Base-by-base conservation (phyloP, 2,329 filamentous ascomycete species). In the Botrytis medusae region DNA sequence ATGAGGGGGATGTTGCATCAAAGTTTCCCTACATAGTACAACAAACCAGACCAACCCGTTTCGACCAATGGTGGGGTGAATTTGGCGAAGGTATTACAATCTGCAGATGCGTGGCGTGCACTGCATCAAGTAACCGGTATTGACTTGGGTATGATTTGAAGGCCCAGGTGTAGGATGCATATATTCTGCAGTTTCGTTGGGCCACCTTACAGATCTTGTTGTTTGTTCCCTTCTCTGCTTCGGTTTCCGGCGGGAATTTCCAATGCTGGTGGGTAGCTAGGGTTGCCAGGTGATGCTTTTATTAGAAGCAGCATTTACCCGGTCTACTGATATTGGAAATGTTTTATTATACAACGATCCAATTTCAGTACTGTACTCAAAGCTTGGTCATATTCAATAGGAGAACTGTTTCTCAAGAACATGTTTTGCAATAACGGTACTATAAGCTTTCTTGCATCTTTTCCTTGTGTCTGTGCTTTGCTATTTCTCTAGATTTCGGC, bases 281-380 rank as follows among this genome's bases (percentile, higher is more conserved):
- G 63, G 51, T 37, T 51, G 44, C 44, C 63, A 67, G 63, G 44
- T 67, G 63, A 67, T 51, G 44, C 44, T 48, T 51, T 67, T 65
- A 5, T 48, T 48, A 29, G 62, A 16, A 48, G 29, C 20, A 65
- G 46, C 25, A 7, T 32, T 48, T 9, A 48, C 16, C 62, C 62
- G 29, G 42, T 29, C 32, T 48, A 48, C 29, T 29, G 44, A 29
- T 3, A 34, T 44, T 25, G 44, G 63, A 65, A 9, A 37, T 48
- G 44, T 48, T 65, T 25, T 46, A 48, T 29, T 62, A 8, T 18
- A 29, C n/a, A 54, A 54, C 18, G n/a, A 3, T 18, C 18, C n/a
- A 16, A 54, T 18, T 29, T 6, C 51, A 54, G 51, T 7, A 16
- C 2, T 29, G 51, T 8, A 54, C 5, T 29, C 0, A 54, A 16